These are phyloP conservation scores for Solanum hybrid DNA, from an alignment of 305 asterid genomes.

Conservation along the genomic window DNA sequence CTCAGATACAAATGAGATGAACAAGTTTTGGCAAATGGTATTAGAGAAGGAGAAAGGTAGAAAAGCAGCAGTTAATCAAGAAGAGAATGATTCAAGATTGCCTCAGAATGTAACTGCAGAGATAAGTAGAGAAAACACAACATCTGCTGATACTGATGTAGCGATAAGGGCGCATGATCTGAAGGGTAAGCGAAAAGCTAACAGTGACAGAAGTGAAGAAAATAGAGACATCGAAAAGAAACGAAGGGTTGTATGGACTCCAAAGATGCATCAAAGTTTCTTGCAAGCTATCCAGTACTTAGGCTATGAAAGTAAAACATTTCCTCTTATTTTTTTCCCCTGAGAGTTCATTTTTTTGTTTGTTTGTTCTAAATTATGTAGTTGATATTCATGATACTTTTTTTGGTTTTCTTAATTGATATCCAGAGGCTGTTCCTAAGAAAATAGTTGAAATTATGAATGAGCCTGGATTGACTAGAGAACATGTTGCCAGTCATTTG, in stretches of 20 bases:
- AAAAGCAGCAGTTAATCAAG: constrained; percentile 7
- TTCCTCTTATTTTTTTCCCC: neutral
- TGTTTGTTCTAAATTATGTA: neutral
- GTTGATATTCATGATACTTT: neutral
- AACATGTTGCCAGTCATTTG: constrained; percentile 76
- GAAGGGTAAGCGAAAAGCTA: constrained; percentile 8
- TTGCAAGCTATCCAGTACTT: constrained; percentile 48
- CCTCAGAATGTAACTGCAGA: constrained; percentile 2
- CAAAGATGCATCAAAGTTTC: constrained; percentile 55
- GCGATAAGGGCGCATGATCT: neutral
- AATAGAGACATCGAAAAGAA: constrained; percentile 29
- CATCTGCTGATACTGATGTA: constrained; percentile 10
- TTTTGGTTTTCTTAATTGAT: neutral
- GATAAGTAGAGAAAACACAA: constrained; percentile 7
- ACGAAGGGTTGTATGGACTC: constrained; percentile 58
- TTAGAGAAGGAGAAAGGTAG: constrained; percentile 19
- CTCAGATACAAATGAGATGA: constrained; percentile 16
- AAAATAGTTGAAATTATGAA: constrained; percentile 67
- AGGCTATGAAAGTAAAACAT: constrained; percentile 45
- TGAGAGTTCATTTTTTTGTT: neutral
- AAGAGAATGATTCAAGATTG: constrained; percentile 3
- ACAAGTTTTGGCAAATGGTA: constrained; percentile 35
- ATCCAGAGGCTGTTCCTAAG: constrained; percentile 65
- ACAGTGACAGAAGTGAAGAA: constrained; percentile 7
- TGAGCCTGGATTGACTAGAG: constrained; percentile 58